phyloP scores from a whole-genome alignment of 805 yeast species.

The Metschnikowia amazonensis region DNA sequence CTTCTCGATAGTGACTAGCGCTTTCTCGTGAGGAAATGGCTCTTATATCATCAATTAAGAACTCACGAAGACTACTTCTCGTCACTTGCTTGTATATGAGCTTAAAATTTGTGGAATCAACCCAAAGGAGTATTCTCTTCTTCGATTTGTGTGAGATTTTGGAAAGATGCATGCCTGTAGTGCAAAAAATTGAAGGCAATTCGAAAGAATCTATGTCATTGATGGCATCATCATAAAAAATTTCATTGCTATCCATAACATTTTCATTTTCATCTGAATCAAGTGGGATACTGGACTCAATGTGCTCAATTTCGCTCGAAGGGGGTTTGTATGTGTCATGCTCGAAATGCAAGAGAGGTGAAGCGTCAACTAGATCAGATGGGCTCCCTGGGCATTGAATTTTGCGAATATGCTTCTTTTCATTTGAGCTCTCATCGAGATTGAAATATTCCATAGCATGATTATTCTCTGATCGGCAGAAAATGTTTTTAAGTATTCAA shows the following conservation, averaged over 20 bases:
- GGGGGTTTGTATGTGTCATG: background rate
- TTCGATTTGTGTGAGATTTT: slow-evolving; percentile 70
- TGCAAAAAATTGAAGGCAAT: slow-evolving; percentile 38
- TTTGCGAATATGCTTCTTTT: background rate
- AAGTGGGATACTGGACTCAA: background rate
- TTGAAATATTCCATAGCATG: slow-evolving; percentile 2
- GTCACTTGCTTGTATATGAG: slow-evolving; percentile 45
- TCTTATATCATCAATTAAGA: slow-evolving; percentile 58
- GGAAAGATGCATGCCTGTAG: slow-evolving; percentile 58
- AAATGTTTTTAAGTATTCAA: background rate
- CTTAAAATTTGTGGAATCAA: slow-evolving; percentile 53
- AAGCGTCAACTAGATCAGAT: background rate
- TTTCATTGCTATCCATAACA: background rate
- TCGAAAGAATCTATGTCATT: slow-evolving; percentile 15
- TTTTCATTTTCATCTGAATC: background rate
- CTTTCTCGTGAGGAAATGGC: slow-evolving; percentile 60
- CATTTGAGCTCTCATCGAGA: background rate
- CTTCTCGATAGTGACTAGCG: slow-evolving; percentile 84
- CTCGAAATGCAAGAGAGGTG: background rate
- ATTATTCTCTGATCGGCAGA: background rate
- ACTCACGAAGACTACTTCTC: slow-evolving; percentile 24
- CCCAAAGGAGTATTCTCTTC: slow-evolving; percentile 51
- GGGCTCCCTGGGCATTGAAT: background rate
- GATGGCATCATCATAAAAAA: slow-evolving; percentile 5
- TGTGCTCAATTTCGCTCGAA: background rate